A percentile compares a stretch with the other conserved stretches of the same genome.
Conservation (phyloP, 331 rosid species). For the Arachis monticola region DNA sequence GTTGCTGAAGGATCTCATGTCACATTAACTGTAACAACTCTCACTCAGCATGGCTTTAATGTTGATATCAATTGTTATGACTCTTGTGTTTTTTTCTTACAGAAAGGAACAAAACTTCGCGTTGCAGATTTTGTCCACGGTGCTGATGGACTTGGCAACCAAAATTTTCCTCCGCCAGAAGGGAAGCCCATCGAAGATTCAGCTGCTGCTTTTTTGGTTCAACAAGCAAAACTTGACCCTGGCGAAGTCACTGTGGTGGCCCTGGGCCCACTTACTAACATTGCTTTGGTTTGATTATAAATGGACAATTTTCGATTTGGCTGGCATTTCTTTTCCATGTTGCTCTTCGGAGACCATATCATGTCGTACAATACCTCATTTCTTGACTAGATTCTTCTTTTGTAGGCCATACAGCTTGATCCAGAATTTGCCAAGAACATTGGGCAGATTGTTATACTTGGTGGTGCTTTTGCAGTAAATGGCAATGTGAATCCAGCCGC, state of each 20-base stretch:
- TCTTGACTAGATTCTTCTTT: slow-evolving; percentile 25
- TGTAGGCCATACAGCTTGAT: slow-evolving; percentile 82
- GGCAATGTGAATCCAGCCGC: slow-evolving; percentile 97
- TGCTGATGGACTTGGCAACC: slow-evolving; percentile 93
- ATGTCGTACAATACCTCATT: neutral
- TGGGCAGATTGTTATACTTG: slow-evolving; percentile 83
- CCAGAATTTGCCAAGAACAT: slow-evolving; percentile 71
- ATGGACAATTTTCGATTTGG: slow-evolving; percentile 30
- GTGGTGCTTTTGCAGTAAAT: slow-evolving; percentile 90
- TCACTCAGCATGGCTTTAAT: neutral
- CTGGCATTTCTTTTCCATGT: neutral
- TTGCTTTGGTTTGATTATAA: slow-evolving; percentile 69
- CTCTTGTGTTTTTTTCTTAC: slow-evolving; percentile 12
- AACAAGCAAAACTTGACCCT: slow-evolving; percentile 78
- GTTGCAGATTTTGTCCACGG: slow-evolving; percentile 96
- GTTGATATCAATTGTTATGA: slow-evolving; percentile 4
- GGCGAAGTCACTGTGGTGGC: slow-evolving; percentile 87
- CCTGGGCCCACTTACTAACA: slow-evolving; percentile 89
- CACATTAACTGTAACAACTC: slow-evolving; percentile 67
- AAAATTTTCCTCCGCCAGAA: slow-evolving; percentile 83
- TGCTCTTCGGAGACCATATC: neutral
- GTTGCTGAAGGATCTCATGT: slow-evolving; percentile 96
- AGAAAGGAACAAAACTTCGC: slow-evolving; percentile 80
- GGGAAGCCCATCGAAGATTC: slow-evolving; percentile 78
- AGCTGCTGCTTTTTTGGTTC: slow-evolving; percentile 72